These are phyloP conservation scores for Chamaenerion angustifolium DNA, from an alignment of 345 rosid genomes.

Conservation along the genomic window DNA sequence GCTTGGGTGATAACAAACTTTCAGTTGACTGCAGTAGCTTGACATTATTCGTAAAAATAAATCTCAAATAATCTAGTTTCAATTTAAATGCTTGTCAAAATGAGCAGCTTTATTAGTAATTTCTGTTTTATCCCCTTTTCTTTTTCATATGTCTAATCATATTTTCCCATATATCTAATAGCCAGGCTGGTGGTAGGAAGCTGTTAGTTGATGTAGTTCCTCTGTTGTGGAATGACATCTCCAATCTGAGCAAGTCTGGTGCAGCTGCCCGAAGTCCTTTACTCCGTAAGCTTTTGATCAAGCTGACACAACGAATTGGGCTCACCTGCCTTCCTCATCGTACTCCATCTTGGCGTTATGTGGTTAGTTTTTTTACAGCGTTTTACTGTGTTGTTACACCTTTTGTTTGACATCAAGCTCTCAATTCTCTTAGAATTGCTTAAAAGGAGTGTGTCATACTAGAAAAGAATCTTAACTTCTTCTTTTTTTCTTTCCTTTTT, in stretches of 20 bases:
- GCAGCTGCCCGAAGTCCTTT: conserved; percentile 58
- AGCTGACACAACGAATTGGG: conserved; percentile 81
- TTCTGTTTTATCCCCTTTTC: background rate
- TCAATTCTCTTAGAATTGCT: too few relatives aligned
- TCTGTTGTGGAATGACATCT: conserved; percentile 46
- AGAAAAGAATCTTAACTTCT: too few relatives aligned
- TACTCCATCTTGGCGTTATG: conserved; percentile 68
- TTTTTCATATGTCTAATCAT: conserved; percentile 9
- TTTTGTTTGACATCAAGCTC: background rate
- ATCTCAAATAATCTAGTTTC: too few relatives aligned
- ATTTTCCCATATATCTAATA: conserved; percentile 17
- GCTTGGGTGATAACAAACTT: too few relatives aligned
- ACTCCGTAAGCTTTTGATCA: conserved; percentile 75
- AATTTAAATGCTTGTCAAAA: background rate
- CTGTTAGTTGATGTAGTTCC: conserved; percentile 51
- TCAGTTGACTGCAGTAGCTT: too few relatives aligned
- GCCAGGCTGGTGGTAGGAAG: conserved; percentile 66
- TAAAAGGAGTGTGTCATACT: too few relatives aligned
- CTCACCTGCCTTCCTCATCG: conserved; percentile 79
- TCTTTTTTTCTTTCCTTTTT: too few relatives aligned
- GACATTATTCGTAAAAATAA: too few relatives aligned
- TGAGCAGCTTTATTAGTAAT: background rate
- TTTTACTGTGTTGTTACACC: conserved; percentile 2
- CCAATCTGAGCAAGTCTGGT: conserved; percentile 41
- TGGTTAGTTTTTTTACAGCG: conserved; percentile 35